Conservation (phyloP, 2,329 filamentous ascomycete genomes). For the Cladobotryum protrusum region DNA sequence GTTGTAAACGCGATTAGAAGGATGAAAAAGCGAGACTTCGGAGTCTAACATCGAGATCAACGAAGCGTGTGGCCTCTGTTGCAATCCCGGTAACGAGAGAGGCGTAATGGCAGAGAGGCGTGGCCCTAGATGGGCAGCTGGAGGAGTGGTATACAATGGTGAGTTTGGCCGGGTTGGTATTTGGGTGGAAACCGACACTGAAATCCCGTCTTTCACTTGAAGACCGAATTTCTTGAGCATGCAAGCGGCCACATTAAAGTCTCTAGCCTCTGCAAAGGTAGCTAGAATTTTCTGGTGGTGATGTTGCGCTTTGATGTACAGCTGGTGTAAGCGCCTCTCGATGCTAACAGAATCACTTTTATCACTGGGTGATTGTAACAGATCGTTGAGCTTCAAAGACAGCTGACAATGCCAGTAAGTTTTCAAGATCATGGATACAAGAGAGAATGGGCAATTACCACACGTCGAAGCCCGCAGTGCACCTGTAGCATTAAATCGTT, state of each 20-base stretch:
- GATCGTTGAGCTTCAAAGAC: conserved; percentile 24
- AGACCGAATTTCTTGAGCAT: conserved; percentile 28
- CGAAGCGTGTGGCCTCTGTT: not conserved
- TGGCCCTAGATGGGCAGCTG: conserved; percentile 9
- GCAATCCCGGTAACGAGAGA: not conserved
- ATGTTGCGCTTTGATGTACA: conserved; percentile 22
- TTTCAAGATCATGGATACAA: not conserved
- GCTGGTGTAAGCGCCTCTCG: conserved; percentile 13
- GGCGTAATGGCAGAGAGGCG: conserved; percentile 24
- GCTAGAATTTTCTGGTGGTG: conserved; percentile 20
- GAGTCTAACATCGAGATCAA: conserved; percentile 15
- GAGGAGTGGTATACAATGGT: not conserved
- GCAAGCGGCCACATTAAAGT: conserved; percentile 27
- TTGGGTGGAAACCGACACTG: not conserved
- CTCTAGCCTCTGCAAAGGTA: conserved; percentile 25
- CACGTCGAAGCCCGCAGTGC: conserved; percentile 16
- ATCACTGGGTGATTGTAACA: conserved; percentile 11
- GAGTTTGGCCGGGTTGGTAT: not conserved
- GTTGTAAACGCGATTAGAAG: not conserved
- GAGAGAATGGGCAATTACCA: conserved; percentile 19
- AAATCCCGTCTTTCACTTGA: conserved; percentile 14
- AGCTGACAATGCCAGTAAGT: conserved; percentile 16
- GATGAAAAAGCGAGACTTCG: not conserved
- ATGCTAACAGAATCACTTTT: conserved; percentile 17
- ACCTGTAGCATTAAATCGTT: conserved; percentile 22